phyloP scores from a whole-genome alignment of 768 basidiomycete genomes.

The Lenzites betulinus region DNA sequence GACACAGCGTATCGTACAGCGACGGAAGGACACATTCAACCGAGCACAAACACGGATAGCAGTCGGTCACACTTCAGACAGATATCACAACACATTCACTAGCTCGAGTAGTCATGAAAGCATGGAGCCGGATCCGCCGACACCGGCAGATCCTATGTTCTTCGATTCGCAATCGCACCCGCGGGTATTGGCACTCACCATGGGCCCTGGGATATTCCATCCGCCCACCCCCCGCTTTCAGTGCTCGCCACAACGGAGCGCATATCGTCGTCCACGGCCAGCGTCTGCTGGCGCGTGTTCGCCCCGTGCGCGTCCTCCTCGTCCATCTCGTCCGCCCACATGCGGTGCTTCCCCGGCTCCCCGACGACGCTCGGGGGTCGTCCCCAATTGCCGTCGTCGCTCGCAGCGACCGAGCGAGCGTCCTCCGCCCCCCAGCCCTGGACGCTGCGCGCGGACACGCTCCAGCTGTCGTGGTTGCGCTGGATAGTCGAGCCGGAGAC shows the following conservation, averaged over 20 bases:
- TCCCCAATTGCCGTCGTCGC: conserved; percentile 12
- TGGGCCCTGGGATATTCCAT: conserved; percentile 12
- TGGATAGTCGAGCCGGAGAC: conserved; percentile 10
- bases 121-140: not conserved
- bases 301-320: conserved; percentile 1
- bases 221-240: conserved; percentile 18
- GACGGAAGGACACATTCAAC: not conserved
- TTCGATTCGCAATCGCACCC: not conserved
- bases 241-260: conserved; percentile 16
- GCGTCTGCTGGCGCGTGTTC: not conserved
- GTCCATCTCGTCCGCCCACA: conserved; percentile 7
- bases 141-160: not conserved
- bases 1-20: not conserved
- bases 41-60: not conserved
- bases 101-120: not conserved
- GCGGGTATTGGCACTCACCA: conserved; percentile 8
- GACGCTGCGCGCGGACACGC: conserved; percentile 2
- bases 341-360: not conserved
- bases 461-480: conserved; percentile 19
- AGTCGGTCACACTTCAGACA: not conserved
- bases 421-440: not conserved
- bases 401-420: conserved; percentile 3
- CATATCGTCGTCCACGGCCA: not conserved
- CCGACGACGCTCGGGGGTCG: conserved; percentile 7
- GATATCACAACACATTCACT: not conserved